These are phyloP conservation scores for Mortierella sp. DNA, from an alignment of 371 early-diverging fungal species.

Conservation along the genomic window DNA sequence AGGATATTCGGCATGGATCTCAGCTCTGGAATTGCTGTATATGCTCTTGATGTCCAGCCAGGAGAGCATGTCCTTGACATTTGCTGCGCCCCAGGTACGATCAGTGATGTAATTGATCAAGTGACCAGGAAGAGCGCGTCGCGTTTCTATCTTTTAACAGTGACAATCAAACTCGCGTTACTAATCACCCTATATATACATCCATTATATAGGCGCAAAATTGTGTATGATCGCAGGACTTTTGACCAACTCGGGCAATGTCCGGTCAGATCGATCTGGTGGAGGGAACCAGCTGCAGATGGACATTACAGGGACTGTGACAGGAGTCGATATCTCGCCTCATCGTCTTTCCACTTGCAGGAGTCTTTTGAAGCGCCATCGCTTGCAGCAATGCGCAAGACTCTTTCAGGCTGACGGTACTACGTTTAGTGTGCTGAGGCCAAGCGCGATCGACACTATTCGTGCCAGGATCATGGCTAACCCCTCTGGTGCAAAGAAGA, in stretches of 20 bases:
- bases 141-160: not conserved
- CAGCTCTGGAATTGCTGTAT: constrained; percentile 83
- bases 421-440: constrained; percentile 81
- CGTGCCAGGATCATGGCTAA: constrained; percentile 46
- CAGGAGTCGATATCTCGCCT: constrained; percentile 91
- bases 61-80: constrained; percentile 85
- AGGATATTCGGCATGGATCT: constrained; percentile 89
- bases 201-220: constrained; percentile 76
- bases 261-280: constrained; percentile 29
- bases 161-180: not conserved
- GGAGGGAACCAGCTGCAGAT: constrained; percentile 37
- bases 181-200: not conserved
- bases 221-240: constrained; percentile 85
- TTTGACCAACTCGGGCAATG: constrained; percentile 63
- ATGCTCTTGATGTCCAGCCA: constrained; percentile 71
- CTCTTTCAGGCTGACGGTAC: constrained; percentile 89
- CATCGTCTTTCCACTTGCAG: constrained; percentile 83
- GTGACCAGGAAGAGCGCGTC: not conserved
- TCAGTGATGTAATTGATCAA: not conserved
- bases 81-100: constrained; percentile 77
- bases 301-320: constrained; percentile 79
- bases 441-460: constrained; percentile 67
- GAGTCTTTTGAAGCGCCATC: constrained; percentile 76
- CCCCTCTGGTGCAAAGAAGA: constrained; percentile 14
- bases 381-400: constrained; percentile 68